Evolutionary conservation across 805 yeast genomes (phyloP), one percentile per base, ranked within the genome.

Genomic region (Soucietia sequanensis): DNA sequence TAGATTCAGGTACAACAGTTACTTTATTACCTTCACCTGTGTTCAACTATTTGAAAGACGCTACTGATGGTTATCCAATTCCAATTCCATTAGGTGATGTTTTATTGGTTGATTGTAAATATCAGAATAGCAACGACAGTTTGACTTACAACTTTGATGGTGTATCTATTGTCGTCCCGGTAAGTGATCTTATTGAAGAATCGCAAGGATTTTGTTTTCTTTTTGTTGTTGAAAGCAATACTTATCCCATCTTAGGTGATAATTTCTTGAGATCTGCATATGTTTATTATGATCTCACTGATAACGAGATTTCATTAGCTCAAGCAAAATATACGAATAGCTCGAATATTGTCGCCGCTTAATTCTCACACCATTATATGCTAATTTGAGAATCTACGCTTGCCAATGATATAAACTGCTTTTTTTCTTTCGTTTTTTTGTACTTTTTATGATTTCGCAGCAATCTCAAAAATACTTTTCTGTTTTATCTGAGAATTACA

Each of bases 281-380:
- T 53, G 65, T 76, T 18, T 81, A 78, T 17, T 79, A 73, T 56
- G 80, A 81, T 52, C 54, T 78, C 34, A 81, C 75, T 21, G 68
- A 70, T 47, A 54, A 57, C 30, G 64, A 72, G 45, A 57, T 81
- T 25, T 74, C 81, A 7, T 38, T 81, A 50, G 82, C 79, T 4
- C 75, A 69, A 41, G 80, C 70, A 2, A 62, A 56, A 28, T 54
- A 44, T 31, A 46, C 70, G 5, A 11, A 26, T 21, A 13, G 11
- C 24, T 12, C 14, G 14, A 18, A 14, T 15, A 13, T 37, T 28
- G 28, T 16, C 10, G 4, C 24, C 13, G 31, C 17, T 13, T 29
- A 27, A n/a, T 6, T 18, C n/a, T n/a, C n/a, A n/a, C n/a, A n/a
- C n/a, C n/a, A n/a, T n/a, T n/a, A n/a, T n/a, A n/a, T n/a, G n/a